Percentiles rank a stretch among this genome's conserved stretches.
These are phyloP conservation scores for Akanthomyces uredinophilus DNA, from an alignment of 2,329 filamentous ascomycete species.

Conservation along the genomic window DNA sequence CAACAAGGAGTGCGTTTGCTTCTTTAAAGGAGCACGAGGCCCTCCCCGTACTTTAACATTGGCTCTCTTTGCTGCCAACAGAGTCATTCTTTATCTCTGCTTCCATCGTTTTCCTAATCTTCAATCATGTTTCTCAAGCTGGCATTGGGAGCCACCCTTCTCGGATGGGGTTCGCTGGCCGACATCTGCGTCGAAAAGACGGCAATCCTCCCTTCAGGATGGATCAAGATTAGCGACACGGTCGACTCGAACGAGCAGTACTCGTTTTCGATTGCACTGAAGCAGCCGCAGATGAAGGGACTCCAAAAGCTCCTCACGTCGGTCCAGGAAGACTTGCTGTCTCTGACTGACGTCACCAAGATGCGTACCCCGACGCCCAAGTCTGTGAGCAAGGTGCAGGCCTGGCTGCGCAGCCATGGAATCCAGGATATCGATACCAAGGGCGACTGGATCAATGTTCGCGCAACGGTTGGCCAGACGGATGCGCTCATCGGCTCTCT, in stretches of 20 bases:
- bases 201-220: conserved; percentile 7
- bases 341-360: conserved; percentile 29
- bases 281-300: conserved; percentile 15
- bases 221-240: conserved; percentile 19
- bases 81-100: background rate
- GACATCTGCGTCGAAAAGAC: conserved; percentile 13
- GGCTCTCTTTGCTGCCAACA: background rate
- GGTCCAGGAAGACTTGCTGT: conserved; percentile 27
- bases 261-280: conserved; percentile 16
- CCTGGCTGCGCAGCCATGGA: conserved; percentile 38
- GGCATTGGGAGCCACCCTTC: conserved; percentile 6
- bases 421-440: conserved; percentile 29
- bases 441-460: conserved; percentile 39
- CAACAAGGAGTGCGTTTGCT: background rate
- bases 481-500: conserved; percentile 37
- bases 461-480: conserved; percentile 34
- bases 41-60: background rate
- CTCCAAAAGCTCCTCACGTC: conserved; percentile 20
- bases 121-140: conserved; percentile 6
- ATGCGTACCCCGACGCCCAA: conserved; percentile 32
- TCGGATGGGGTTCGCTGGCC: conserved; percentile 8
- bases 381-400: conserved; percentile 32
- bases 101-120: background rate
- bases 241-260: conserved; percentile 20
- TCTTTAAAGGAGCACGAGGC: background rate